Base-by-base conservation (phyloP, 2,329 filamentous ascomycete species). In the Ophiostoma sp. region DNA sequence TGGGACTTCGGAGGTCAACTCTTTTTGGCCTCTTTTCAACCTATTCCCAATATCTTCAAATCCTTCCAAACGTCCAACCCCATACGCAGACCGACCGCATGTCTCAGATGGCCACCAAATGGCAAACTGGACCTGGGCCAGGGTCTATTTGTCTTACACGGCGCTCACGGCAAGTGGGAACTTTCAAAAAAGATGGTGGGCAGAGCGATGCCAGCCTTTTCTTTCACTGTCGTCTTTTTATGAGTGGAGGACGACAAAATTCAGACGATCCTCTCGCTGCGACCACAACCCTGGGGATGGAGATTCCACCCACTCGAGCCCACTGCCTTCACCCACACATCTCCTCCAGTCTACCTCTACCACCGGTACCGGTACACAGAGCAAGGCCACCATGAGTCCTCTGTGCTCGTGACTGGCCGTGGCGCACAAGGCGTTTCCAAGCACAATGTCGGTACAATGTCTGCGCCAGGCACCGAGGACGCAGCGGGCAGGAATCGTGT, bases 251-350 rank as follows among this genome's bases (percentile, higher is more conserved):
- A 11, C 22, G 66, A 33, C 66, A 9, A n/a, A 68, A 68, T 72
- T 72, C 70, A 59, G 70, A 72, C 61, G 70, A 72, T 72, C 63
- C 63, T 33, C 61, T 68, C 45, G 66, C 64, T 50, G 64, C 45
- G 64, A 68, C 42, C 42, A 68, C 42, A 55, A 55, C 28, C 64
- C 28, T 22, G 17, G 4, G 9, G 45, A 33, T 52, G 8, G 2
- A 6, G 17, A 36, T 28, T n/a, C 64, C 63, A 66, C 39, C 39
- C 9, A 68, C 19, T 45, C 28, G 50, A 55, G 22, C 22, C 36
- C n/a, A 22, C 36, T 19, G 12, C 5, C 42, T 36, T 22, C 9
- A 19, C 42, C 42, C 42, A 48, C 42, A 45, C 25, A 17, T 33
- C 8, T 33, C 28, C 22, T 57, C 28, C 55, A 28, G 50, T 55